Evolutionary conservation across 208 protist genomes (phyloP), one percentile per base, ranked within the genome.

Genomic region (Crithidia bombi): DNA sequence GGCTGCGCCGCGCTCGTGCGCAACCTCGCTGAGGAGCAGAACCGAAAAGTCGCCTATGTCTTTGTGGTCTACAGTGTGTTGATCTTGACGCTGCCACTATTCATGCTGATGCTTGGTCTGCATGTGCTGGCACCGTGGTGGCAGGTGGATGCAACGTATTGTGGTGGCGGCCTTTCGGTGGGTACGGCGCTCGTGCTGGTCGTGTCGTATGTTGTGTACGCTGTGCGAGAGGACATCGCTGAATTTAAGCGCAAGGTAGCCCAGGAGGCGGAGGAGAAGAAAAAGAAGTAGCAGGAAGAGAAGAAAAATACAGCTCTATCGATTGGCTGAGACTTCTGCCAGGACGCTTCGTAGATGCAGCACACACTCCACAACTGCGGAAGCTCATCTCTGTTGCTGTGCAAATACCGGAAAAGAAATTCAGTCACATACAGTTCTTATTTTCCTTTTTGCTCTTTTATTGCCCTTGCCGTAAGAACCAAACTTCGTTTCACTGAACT

Each of bases 31-130:
- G 66, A 84, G 28, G 43, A 63, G 32, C 32, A 78, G 39, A 85
- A 90, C 44, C 32, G 65, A n/a, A 38, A 68, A 21, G 91, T 92
- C 21, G 63, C 74, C 2, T 52, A 57, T 2, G 59, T 83, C 1
- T 93, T 96, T 64, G 33, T 92, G 14, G 47, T 86, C 21, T 72
- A 73, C 46, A 92, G 75, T 25, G 66, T 65, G 19, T 55, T 82
- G 14, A 93, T 96, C 76, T 78, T 94, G 19, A 93, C 89, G 12
- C 21, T 93, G 28, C 91, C 91, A 0, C 50, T 96, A 35, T 28
- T 87, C 9, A 64, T 75, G 30, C 52, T 96, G 36, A 62, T 96
- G 23, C 47, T 91, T 26, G 86, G 81, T 23, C 83, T 88, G 79
- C 65, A 83, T 25, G 39, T 89, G 39, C 36, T 93, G 15, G 90